Evolutionary conservation across 306 rosid genomes (phyloP).

Genomic region (Argentina anserina): DNA sequence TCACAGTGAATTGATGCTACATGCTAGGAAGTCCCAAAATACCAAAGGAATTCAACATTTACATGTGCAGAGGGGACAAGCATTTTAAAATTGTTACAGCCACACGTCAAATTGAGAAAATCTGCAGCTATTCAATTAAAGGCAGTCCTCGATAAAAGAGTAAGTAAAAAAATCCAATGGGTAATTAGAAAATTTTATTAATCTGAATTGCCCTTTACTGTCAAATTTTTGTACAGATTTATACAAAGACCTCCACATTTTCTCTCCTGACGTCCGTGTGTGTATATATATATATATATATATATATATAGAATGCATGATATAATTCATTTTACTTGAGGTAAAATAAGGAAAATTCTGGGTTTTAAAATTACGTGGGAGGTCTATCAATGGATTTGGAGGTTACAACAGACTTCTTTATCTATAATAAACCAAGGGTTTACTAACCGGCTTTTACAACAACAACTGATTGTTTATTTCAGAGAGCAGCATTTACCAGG

Average conservation of each 20-base stretch:
- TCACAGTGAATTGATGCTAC: neutral
- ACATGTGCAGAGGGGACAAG: neutral
- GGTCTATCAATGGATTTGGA: no score
- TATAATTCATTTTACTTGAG: no score
- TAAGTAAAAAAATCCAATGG: neutral
- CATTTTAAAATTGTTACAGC: neutral
- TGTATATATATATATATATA: no score
- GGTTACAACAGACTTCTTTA: no score
- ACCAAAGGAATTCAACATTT: neutral
- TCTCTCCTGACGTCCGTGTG: no score
- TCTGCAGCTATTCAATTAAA: neutral
- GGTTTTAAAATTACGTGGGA: no score
- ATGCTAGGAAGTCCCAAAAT: neutral
- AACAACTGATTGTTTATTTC: neutral
- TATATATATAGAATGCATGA: no score
- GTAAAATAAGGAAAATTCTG: no score
- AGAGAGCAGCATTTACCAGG: neutral
- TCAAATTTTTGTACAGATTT: no score
- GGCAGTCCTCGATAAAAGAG: neutral
- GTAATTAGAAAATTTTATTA: neutral
- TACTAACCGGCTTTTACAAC: neutral
- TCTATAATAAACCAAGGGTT: neutral
- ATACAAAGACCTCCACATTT: no score
- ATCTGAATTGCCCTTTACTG: neutral
- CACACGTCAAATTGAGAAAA: neutral